Base-by-base conservation (phyloP, 352 stramenopile species). In the Globisporangium mamillatum region DNA sequence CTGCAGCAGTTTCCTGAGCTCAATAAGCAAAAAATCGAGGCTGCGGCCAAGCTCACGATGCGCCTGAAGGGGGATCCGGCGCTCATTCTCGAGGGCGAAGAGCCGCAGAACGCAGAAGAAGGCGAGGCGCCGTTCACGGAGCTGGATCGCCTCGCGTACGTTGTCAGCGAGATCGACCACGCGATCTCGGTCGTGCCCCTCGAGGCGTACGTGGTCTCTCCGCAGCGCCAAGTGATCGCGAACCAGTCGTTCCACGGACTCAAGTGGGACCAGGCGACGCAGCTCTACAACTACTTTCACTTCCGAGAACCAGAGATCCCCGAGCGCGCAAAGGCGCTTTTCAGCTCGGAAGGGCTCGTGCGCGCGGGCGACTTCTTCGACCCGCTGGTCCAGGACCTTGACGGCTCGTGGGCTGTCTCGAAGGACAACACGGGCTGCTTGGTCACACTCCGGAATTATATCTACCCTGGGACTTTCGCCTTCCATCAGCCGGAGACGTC, bases 281-380 rank as follows among this genome's bases (percentile, higher is more conserved):
- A 90, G 66, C 74, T 92, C 36, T 80, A 80, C 75, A 93, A 85
- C 71, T 94, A 90, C 72, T 91, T 90, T 65, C 86, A 94, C 70
- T 89, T 93, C 25, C 80, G 83, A 16, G 74, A 83, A 44, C 81
- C 86, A 3, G 84, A 91, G 29, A 54, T 87, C n/a, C 79, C 81
- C 1, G 84, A 92, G 55, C 77, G 80, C 9, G 74, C 77, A 1
- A 84, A 82, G 46, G 79, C 81, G n/a, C 77, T 91, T 14, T 70
- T 81, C 58, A 80, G 76, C 20, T 71, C 67, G 24, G 79, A 88
- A 20, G 83, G 82, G 1, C 72, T 94, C 38, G 80, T 94, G 56
- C 84, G 85, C 41, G 74, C 85, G 9, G 74, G 78, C 3, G 82
- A 92, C 50, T 90, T 93, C 72, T 75, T 91, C 56, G 82, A 92